Percentiles rank a stretch among this genome's conserved stretches.
These are phyloP conservation scores for Sporothrix curviconia DNA, from an alignment of 2,329 filamentous ascomycete species.

Conservation along the genomic window DNA sequence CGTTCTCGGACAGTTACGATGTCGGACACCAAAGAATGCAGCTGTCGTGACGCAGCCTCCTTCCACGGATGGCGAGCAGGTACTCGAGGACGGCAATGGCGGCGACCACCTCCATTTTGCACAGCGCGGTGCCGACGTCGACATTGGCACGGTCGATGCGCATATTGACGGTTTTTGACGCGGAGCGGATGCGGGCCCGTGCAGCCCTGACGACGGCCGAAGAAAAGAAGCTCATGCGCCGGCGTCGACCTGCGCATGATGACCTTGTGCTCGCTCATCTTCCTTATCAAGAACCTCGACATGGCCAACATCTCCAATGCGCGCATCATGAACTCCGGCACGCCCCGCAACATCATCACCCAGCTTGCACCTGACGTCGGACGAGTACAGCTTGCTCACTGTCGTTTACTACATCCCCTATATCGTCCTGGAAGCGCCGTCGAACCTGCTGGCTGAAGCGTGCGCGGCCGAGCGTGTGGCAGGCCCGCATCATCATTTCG, in stretches of 20 bases:
- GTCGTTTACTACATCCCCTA: conserved; percentile 55
- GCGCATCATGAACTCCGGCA: conserved; percentile 38
- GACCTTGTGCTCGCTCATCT: conserved; percentile 35
- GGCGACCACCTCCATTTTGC: conserved; percentile 18
- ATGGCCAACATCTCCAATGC: conserved; percentile 36
- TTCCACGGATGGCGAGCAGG: background rate
- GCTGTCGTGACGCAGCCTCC: background rate
- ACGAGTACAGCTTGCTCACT: conserved; percentile 35
- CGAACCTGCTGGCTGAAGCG: conserved; percentile 71
- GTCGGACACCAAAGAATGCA: conserved; percentile 8
- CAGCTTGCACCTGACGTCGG: conserved; percentile 33
- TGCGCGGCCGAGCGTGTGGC: conserved; percentile 65
- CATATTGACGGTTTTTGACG: conserved; percentile 25
- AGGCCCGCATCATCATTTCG: conserved; percentile 68
- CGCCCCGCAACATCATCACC: conserved; percentile 34
- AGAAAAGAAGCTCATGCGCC: conserved; percentile 37
- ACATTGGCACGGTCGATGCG: background rate
- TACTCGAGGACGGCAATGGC: background rate
- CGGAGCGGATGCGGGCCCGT: conserved; percentile 31
- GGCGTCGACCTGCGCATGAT: conserved; percentile 38
- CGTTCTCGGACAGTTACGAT: no score
- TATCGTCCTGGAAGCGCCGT: conserved; percentile 67
- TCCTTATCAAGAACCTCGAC: conserved; percentile 36
- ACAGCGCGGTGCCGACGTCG: conserved; percentile 22
- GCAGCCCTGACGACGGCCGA: conserved; percentile 28